Evolutionary conservation across 75 land plant genomes (phyloP), one percentile per base, ranked within the genome.

Genomic region (Adiantum capillusveneris): DNA sequence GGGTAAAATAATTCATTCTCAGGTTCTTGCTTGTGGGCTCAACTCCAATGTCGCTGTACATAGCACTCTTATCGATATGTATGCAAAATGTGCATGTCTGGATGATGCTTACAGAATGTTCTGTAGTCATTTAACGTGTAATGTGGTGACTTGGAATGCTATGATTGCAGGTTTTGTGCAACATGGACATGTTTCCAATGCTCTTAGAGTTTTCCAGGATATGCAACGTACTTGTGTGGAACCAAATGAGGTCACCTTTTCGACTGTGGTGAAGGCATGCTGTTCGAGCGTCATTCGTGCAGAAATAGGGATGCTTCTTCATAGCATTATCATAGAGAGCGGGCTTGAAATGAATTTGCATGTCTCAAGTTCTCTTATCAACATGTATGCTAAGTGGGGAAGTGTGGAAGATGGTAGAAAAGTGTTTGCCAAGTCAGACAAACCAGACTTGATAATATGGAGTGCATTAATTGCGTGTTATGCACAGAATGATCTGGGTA

Each of bases 371-470:
- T 29, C 70, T 37, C 24, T 68, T 24, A 43, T 68, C 41, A 41
- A 31, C 27, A 68, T 68, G 70, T 68, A 80, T 77, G 66, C 76
- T n/a, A 84, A 81, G 53, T 86, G 90, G 61, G 81, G 83, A 50
- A 59, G 70, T 26, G 65, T 84, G 1, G 58, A 66, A 17, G 66
- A 30, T 54, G 66, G 81, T 27, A 63, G 72, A 49, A 58, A 65
- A 52, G 45, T 75, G 41, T 86, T 86, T 58, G 49, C 68, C 36
- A 53, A 57, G n/a, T 65, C 69, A 66, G 49, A 30, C 25, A 77
- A 71, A 44, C 72, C 58, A 34, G 78, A 83, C 59, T 66, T 68
- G 28, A 44, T 74, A 16, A 62, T 81, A 0, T 86, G 90, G 90
- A 84, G 79, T 30, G 79, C 81, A 11, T 30, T 77, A 11, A 78